These are phyloP conservation scores for Jaminaea rosea DNA, from an alignment of 1,284 basidiomycete genomes.

Conservation along the genomic window DNA sequence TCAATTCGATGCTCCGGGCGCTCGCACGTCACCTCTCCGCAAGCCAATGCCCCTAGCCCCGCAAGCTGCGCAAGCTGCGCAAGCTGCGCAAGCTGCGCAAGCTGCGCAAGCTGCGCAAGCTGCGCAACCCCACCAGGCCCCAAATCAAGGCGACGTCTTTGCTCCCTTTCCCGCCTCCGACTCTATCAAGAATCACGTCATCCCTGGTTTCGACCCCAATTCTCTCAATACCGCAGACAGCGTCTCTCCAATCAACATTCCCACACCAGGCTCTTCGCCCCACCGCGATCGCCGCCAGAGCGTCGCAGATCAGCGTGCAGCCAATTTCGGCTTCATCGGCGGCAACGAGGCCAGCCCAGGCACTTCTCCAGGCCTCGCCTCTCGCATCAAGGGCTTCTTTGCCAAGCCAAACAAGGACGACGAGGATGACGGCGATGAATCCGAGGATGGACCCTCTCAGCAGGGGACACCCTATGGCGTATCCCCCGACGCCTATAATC, in stretches of 20 bases:
- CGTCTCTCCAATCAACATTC: too few relatives aligned
- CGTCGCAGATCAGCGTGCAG: not conserved
- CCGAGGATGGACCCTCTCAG: not conserved
- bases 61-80: too few relatives aligned
- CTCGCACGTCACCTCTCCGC: too few relatives aligned
- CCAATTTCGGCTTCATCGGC: not conserved
- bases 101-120: too few relatives aligned
- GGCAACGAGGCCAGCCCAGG: not conserved
- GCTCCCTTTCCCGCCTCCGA: too few relatives aligned
- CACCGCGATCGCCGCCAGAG: not conserved
- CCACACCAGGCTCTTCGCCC: not conserved
- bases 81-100: too few relatives aligned
- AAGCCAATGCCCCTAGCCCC: too few relatives aligned
- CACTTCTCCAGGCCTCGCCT: not conserved
- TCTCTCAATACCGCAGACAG: too few relatives aligned
- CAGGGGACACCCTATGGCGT: not conserved
- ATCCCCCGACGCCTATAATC: slow-evolving; percentile 9
- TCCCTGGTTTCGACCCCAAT: not conserved
- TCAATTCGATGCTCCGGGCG: too few relatives aligned
- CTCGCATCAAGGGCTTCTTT: not conserved
- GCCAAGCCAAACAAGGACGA: not conserved
- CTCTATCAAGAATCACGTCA: too few relatives aligned
- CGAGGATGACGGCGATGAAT: not conserved
- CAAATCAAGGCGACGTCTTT: too few relatives aligned
- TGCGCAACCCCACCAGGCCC: too few relatives aligned